Evolutionary conservation across 163 green algal genomes (phyloP).

Genomic region (Prototheca cutis): DNA sequence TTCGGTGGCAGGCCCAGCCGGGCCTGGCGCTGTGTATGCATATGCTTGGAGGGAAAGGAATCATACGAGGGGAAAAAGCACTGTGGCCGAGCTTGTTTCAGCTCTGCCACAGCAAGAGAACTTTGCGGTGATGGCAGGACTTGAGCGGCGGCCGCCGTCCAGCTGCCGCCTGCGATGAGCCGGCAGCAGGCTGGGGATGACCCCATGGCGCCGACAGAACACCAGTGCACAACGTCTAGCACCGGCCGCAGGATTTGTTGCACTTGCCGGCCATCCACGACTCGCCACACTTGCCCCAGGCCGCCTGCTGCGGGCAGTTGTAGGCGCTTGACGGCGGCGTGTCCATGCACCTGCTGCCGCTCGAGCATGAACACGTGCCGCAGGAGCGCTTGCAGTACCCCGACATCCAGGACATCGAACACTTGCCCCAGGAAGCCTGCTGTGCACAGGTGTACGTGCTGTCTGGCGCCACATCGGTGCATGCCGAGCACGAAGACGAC

Average conservation of each 20-base stretch:
- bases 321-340: constrained; percentile 4
- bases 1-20: too few relatives aligned
- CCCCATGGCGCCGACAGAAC: too few relatives aligned
- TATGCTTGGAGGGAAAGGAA: neutral
- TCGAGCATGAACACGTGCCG: neutral
- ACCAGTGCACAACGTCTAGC: too few relatives aligned
- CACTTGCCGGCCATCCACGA: constrained; percentile 3
- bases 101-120: too few relatives aligned
- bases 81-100: too few relatives aligned
- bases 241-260: constrained; percentile 1
- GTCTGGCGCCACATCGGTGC: constrained; percentile 6
- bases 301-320: constrained; percentile 14
- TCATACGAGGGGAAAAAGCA: too few relatives aligned
- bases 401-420: neutral
- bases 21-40: too few relatives aligned
- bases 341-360: constrained; percentile 5
- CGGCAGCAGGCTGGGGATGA: too few relatives aligned
- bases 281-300: constrained; percentile 8
- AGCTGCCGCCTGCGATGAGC: too few relatives aligned
- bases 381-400: neutral
- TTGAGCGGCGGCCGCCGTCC: too few relatives aligned
- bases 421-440: constrained; percentile 16
- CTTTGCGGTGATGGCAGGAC: too few relatives aligned
- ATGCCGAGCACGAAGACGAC: too few relatives aligned
- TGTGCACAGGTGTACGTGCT: constrained; percentile 6